These are phyloP conservation scores for Croton laevigatus DNA, from an alignment of 441 rosid genomes.

Conservation along the genomic window DNA sequence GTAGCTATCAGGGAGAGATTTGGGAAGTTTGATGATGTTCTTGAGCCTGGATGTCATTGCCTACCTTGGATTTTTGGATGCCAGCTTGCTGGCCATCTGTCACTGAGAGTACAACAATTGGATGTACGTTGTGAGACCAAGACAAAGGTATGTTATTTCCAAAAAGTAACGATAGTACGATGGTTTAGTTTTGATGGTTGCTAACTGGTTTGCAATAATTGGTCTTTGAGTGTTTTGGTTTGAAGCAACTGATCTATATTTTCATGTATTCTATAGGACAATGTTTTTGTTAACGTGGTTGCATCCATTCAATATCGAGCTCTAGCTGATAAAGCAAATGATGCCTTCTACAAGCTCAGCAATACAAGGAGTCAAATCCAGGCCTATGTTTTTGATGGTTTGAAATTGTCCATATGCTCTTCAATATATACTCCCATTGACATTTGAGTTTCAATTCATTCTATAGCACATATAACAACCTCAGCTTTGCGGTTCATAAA, in stretches of 20 bases:
- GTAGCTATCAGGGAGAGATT: slow-evolving; percentile 73
- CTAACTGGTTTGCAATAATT: background rate
- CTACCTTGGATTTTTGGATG: slow-evolving; percentile 79
- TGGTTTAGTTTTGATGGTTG: background rate
- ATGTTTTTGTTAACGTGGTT: slow-evolving; percentile 75
- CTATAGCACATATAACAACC: background rate
- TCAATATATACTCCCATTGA: background rate
- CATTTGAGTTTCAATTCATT: slow-evolving; percentile 1
- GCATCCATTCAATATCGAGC: slow-evolving; percentile 79
- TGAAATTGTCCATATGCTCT: background rate
- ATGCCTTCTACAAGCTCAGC: slow-evolving; percentile 70
- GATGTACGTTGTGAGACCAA: slow-evolving; percentile 72
- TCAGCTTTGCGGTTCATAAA: background rate
- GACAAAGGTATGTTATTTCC: slow-evolving; percentile 43
- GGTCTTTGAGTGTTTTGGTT: background rate
- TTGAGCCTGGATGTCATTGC: slow-evolving; percentile 83
- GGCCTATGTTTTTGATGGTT: slow-evolving; percentile 72
- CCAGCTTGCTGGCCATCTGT: slow-evolving; percentile 63
- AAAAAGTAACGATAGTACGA: no score
- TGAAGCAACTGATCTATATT: background rate
- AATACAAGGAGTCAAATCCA: slow-evolving; percentile 66
- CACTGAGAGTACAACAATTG: slow-evolving; percentile 73
- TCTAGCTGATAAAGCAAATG: slow-evolving; percentile 50
- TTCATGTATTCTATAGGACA: slow-evolving; percentile 45
- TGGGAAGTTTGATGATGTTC: slow-evolving; percentile 76